Base-by-base conservation (phyloP, 129 eudicot species). In the Ambrosia artemisiifolia region DNA sequence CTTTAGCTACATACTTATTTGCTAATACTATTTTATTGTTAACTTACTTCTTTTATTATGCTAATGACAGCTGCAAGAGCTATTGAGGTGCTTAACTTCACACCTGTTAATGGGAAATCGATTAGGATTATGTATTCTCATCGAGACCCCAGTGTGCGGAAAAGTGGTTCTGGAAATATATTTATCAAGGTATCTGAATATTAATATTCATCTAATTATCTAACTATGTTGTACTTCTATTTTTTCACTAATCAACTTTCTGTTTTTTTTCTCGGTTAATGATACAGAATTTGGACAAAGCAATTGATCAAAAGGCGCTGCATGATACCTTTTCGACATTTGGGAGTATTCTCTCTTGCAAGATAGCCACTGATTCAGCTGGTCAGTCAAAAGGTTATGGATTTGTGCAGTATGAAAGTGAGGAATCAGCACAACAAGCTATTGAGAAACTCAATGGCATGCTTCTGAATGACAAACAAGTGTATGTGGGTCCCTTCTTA, bases 331-430 rank as follows among this genome's bases (percentile, higher is more conserved):
- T 94, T 70, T 86, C 93, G 0, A 40, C 87, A 28, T 90, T 85
- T 68, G 97, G 98, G 5, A 90, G 79, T 68, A 94, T 94, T 50
- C 88, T 88, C 38, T 94, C 98, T 14, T 94, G 98, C 86, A 94
- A 94, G 84, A 87, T 94, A 20, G 96, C 97, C 19, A 90, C 96
- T 0, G 88, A 90, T 64, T 12, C 79, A 18, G 71, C 84, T 81
- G 98, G 98, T 17, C 97, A 94, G 70, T 90, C 97, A 4, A 82
- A 83, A 55, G 98, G 98, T 43, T 94, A 87, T 42, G 97, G 98
- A 1, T 94, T 94, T 90, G 98, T 94, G 83, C 98, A 94, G 72
- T 94, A 83, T 73, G 96, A 91, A 33, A 76, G 59, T 54, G 98
- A 90, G 55, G 97, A 94, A 71, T 71, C 88, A 60, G 98, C 96